phyloP scores from a whole-genome alignment of 768 basidiomycete species.

The Amanita rubescens region DNA sequence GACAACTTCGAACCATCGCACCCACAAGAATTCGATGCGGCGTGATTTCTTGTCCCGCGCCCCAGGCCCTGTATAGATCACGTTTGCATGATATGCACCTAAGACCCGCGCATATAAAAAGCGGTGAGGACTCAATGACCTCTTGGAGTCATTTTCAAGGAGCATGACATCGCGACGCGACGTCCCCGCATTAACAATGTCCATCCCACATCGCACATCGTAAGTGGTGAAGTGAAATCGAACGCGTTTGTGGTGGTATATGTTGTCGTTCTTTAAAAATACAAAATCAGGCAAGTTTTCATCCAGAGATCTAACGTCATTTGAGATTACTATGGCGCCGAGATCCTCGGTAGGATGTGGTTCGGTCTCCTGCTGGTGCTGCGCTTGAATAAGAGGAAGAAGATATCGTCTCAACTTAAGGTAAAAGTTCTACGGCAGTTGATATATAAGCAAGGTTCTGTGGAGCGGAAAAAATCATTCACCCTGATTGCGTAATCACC shows the following conservation, averaged over 20 bases:
- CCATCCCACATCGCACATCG: constrained; percentile 28
- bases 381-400: constrained; percentile 16
- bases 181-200: constrained; percentile 24
- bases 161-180: constrained; percentile 24
- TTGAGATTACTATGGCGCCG: neutral
- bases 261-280: constrained; percentile 9
- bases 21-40: constrained; percentile 23
- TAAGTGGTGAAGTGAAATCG: constrained; percentile 37
- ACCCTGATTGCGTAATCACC: constrained; percentile 5
- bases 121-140: constrained; percentile 12
- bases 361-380: neutral
- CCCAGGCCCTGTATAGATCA: constrained; percentile 10
- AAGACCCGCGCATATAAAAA: constrained; percentile 23
- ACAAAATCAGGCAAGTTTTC: constrained; percentile 8
- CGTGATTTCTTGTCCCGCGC: constrained; percentile 2
- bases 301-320: neutral
- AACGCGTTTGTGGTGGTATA: constrained; percentile 22
- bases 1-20: constrained; percentile 18
- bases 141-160: constrained; percentile 6
- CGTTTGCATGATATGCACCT: constrained; percentile 19
- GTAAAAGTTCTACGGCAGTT: constrained; percentile 13
- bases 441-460: neutral
- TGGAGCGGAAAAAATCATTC: neutral
- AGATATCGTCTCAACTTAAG: constrained; percentile 19
- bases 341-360: neutral